Base-by-base conservation (phyloP, 257 asterid species). In the Solanum habrochaites region DNA sequence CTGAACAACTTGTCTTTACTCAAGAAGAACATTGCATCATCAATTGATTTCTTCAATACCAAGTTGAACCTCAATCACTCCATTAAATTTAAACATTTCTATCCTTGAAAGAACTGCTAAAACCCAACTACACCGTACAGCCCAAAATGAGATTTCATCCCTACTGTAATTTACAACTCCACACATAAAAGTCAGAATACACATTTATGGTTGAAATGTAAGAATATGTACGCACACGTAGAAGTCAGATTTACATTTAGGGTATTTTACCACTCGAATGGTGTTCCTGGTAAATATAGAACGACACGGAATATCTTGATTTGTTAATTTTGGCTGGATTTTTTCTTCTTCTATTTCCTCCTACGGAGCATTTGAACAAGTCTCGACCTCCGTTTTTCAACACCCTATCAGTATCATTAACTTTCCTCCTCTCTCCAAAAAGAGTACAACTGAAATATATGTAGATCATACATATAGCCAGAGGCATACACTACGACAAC, bases 231-330 rank as follows among this genome's bases (percentile, higher is more conserved):
- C 20, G 81, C 14, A 37, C 27, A 37, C 49, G 10, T 37, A 11
- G 37, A 73, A 73, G 81, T 73, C 5, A 37, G 7, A 35, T 4
- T 4, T 35, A 35, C 39, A 78, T 45, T 14, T 40, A 42, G 45
- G 45, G 25, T 56, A 13, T 86, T 86, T 87, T 93, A 97, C 99
- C 93, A 97, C 96, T 83, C 94, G 93, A 95, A 97, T 87, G 97
- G 90, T n/a, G 99, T 94, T 90, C 99, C 99, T 25, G 95, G 98
- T 89, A n/a, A n/a, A 97, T 89, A 84, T 90, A 85, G 90, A 99
- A 97, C 99, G 98, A 95, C 85, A 78, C 2, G 69, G 99, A 86
- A 87, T 90, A 86, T 91, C 93, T 85, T 91, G 89, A 94, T 88
- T 96, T 95, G 71, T 93, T 89, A 80, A 88, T 93, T 86, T 89